phyloP scores from a whole-genome alignment of 169 alveolate genomes.

The Blepharisma undulans region DNA sequence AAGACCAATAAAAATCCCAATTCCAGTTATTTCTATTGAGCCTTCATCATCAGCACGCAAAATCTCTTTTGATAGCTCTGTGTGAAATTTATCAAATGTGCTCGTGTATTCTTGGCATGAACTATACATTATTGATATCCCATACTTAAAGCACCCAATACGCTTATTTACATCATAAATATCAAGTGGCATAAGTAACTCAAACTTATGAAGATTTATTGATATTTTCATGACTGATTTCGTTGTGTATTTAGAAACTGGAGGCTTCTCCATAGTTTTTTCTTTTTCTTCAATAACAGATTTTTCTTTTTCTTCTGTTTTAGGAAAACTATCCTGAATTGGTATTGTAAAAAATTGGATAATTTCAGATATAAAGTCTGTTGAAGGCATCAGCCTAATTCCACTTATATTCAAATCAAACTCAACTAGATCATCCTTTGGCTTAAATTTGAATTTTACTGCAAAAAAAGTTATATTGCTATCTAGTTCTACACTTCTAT shows the following conservation, averaged over 20 bases:
- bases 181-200: not conserved
- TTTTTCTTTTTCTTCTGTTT: not conserved
- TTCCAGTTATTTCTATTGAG: not conserved
- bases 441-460: not conserved
- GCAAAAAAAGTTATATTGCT: not conserved
- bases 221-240: not conserved
- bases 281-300: not conserved
- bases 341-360: not conserved
- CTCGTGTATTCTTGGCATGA: not conserved
- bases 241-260: not conserved
- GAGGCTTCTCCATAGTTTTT: not conserved
- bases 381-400: not conserved
- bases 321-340: not conserved
- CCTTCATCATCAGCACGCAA: not conserved
- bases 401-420: not conserved
- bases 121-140: not conserved
- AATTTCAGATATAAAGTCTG: not conserved
- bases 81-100: not conserved
- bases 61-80: not conserved
- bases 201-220: not conserved
- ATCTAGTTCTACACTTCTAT: not conserved
- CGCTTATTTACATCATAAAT: not conserved
- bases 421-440: not conserved
- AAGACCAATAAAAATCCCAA: not conserved
- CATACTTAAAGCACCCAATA: not conserved